phyloP scores from a whole-genome alignment of 2,329 filamentous ascomycete genomes.

The Pyricularia grisea region DNA sequence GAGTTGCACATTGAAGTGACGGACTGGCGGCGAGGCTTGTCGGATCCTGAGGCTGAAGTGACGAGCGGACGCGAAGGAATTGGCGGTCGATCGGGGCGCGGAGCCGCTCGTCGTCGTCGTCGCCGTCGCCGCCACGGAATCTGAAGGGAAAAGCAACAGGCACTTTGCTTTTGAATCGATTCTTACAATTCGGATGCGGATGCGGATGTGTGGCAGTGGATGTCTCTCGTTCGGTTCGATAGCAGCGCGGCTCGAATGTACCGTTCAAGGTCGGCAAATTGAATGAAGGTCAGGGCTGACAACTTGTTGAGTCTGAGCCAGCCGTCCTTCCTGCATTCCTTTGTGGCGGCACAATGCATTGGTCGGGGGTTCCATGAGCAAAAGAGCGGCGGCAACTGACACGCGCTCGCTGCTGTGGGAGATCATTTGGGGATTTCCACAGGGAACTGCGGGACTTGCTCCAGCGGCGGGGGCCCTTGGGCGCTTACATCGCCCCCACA shows the following conservation, averaged over 20 bases:
- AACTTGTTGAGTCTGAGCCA: background rate
- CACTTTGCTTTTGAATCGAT: background rate
- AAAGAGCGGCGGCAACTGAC: background rate
- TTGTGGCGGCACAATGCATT: background rate
- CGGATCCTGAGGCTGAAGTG: background rate
- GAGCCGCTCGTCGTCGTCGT: constrained; percentile 1
- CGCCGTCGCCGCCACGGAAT: background rate
- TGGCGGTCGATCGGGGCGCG: background rate
- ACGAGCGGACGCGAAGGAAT: background rate
- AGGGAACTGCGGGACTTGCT: background rate
- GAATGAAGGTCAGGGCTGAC: background rate
- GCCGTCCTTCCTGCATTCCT: background rate
- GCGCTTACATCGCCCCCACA: background rate
- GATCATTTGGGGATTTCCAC: constrained; percentile 2
- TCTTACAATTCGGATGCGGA: background rate
- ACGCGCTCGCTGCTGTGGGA: background rate
- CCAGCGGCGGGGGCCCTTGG: background rate
- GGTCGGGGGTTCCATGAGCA: background rate
- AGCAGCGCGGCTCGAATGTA: background rate
- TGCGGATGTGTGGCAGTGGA: background rate
- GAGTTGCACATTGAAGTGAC: background rate
- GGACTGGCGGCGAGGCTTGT: background rate
- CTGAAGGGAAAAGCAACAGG: background rate
- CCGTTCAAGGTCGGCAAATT: background rate
- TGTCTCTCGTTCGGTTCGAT: background rate